phyloP scores from a whole-genome alignment of 768 basidiomycete genomes.

The Lactifluus piperatus region DNA sequence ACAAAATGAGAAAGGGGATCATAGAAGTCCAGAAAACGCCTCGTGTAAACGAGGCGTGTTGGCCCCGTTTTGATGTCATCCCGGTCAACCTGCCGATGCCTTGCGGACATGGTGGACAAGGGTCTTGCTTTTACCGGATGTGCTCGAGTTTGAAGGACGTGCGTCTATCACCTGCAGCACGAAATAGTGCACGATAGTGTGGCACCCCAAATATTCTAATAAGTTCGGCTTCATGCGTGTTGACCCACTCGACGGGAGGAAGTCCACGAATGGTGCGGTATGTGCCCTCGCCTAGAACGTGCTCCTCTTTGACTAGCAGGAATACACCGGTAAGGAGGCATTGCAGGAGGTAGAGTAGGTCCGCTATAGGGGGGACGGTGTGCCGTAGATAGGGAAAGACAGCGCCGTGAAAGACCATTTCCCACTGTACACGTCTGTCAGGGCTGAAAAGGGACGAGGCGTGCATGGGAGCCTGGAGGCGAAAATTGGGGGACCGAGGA shows the following conservation, averaged over 20 bases:
- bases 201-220: slow-evolving; percentile 64
- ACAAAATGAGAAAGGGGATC: slow-evolving; percentile 5
- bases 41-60: slow-evolving; percentile 20
- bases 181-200: slow-evolving; percentile 64
- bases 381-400: slow-evolving; percentile 33
- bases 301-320: slow-evolving; percentile 62
- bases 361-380: slow-evolving; percentile 30
- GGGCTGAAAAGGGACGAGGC: slow-evolving; percentile 83
- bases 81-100: slow-evolving; percentile 15
- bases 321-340: slow-evolving; percentile 36
- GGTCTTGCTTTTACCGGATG: slow-evolving; percentile 25
- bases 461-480: slow-evolving; percentile 64
- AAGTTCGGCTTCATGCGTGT: slow-evolving; percentile 55
- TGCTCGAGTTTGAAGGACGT: slow-evolving; percentile 70
- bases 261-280: slow-evolving; percentile 72
- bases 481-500: slow-evolving; percentile 67
- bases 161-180: slow-evolving; percentile 62
- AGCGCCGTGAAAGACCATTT: slow-evolving; percentile 69
- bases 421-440: slow-evolving; percentile 78
- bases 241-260: slow-evolving; percentile 72
- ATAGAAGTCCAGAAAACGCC: slow-evolving; percentile 13
- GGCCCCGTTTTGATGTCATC: slow-evolving; percentile 22
- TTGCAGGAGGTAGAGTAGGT: slow-evolving; percentile 33
- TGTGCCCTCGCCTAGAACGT: slow-evolving; percentile 50
- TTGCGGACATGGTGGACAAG: slow-evolving; percentile 20